Evolutionary conservation across 768 basidiomycete genomes (phyloP).

Genomic region (Neoboletus brunneissimus): DNA sequence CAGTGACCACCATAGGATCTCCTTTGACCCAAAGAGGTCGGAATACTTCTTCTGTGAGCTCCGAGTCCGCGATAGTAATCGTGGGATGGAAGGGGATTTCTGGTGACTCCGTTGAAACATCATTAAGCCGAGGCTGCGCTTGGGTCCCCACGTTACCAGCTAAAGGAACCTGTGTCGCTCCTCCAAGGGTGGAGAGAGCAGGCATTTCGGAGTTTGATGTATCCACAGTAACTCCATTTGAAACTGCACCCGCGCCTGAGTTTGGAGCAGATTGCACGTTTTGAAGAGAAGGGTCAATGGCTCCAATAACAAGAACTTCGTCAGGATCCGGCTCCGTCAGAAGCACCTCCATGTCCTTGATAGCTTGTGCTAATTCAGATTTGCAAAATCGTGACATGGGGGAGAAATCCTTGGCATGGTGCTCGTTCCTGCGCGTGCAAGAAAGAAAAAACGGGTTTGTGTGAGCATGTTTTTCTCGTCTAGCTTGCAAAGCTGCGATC

Average conservation of each 20-base stretch:
- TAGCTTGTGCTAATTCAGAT: constrained; percentile 59
- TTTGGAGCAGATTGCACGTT: constrained; percentile 8
- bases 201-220: constrained; percentile 1
- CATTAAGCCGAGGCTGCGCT: constrained; percentile 6
- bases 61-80: constrained; percentile 42
- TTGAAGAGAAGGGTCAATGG: constrained; percentile 32
- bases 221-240: constrained; percentile 14
- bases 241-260: neutral
- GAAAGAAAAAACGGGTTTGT: constrained; percentile 71
- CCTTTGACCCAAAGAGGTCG: constrained; percentile 69
- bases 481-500: constrained; percentile 46
- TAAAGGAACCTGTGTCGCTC: constrained; percentile 4
- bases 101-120: constrained; percentile 10
- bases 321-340: constrained; percentile 35
- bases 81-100: constrained; percentile 49
- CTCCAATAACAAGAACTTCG: constrained; percentile 19
- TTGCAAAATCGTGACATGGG: constrained; percentile 77
- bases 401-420: constrained; percentile 63
- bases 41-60: constrained; percentile 61
- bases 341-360: constrained; percentile 66
- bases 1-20: constrained; percentile 75
- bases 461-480: constrained; percentile 59
- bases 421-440: constrained; percentile 71
- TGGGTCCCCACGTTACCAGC: neutral
- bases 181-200: constrained; percentile 7